These are phyloP conservation scores for Ramaria rubella DNA, from an alignment of 768 basidiomycete genomes.

Conservation along the genomic window DNA sequence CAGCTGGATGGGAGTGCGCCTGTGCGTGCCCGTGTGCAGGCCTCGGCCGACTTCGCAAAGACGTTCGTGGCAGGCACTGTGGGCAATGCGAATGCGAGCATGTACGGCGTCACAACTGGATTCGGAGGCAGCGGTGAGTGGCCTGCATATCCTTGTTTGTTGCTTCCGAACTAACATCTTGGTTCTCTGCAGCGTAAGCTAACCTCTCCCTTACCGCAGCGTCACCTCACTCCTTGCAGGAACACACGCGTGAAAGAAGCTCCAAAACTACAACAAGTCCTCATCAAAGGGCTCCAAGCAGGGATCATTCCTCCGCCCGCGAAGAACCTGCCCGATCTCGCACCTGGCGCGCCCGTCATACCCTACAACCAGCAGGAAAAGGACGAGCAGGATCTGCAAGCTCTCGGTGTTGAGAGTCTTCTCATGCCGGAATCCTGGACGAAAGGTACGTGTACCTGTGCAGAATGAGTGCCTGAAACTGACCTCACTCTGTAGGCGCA, in stretches of 20 bases:
- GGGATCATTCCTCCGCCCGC: conserved; percentile 1
- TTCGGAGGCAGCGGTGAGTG: conserved; percentile 9
- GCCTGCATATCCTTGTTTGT: no score
- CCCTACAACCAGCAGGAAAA: neutral
- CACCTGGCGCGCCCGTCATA: neutral
- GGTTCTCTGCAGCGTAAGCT: neutral
- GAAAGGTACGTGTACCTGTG: conserved; percentile 10
- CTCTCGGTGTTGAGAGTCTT: neutral
- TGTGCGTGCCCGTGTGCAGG: neutral
- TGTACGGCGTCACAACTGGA: conserved; percentile 12
- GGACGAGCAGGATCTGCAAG: neutral
- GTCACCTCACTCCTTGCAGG: neutral
- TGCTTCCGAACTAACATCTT: neutral
- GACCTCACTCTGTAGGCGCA: no score
- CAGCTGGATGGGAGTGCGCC: neutral
- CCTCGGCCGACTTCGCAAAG: conserved; percentile 1
- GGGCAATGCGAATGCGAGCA: neutral
- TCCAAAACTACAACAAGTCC: conserved; percentile 1
- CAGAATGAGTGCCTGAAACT: neutral
- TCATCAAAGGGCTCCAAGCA: conserved; percentile 2
- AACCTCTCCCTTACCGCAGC: neutral
- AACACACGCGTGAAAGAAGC: neutral
- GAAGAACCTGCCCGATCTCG: neutral
- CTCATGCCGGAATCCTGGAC: conserved; percentile 10
- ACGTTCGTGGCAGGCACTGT: neutral